Conservation (phyloP, 2,329 filamentous ascomycete genomes). For the Alternaria panax region DNA sequence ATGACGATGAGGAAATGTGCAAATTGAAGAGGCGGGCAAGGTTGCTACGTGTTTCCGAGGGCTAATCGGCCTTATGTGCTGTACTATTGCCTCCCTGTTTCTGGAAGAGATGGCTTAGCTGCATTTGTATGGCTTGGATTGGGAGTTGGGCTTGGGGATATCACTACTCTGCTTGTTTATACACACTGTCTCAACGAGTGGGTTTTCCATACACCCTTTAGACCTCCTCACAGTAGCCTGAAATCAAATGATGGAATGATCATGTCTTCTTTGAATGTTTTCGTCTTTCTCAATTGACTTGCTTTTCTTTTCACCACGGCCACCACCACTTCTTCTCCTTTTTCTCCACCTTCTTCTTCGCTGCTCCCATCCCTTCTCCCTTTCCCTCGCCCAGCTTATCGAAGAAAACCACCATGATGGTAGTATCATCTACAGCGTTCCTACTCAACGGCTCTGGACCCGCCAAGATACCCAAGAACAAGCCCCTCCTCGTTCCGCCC, state of each 20-base stretch:
- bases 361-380: not conserved
- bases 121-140: not conserved
- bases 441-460: constrained; percentile 45
- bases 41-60: not conserved
- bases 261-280: not conserved
- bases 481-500: constrained; percentile 55
- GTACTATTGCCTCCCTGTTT: not conserved
- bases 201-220: not conserved
- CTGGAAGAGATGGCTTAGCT: not conserved
- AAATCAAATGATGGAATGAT: not conserved
- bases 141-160: not conserved
- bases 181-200: not conserved
- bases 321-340: not conserved
- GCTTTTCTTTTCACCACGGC: not conserved
- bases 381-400: constrained; percentile 36
- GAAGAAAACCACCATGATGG: constrained; percentile 64
- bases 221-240: not conserved
- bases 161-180: not conserved
- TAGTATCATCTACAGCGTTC: constrained; percentile 59
- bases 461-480: constrained; percentile 52
- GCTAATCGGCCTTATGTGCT: not conserved
- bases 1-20: not conserved
- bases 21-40: not conserved
- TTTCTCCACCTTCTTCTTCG: constrained; percentile 24
- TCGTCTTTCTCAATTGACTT: too few species aligned